Conservation (phyloP, 495 filamentous ascomycete species). For the Zalerion maritima region DNA sequence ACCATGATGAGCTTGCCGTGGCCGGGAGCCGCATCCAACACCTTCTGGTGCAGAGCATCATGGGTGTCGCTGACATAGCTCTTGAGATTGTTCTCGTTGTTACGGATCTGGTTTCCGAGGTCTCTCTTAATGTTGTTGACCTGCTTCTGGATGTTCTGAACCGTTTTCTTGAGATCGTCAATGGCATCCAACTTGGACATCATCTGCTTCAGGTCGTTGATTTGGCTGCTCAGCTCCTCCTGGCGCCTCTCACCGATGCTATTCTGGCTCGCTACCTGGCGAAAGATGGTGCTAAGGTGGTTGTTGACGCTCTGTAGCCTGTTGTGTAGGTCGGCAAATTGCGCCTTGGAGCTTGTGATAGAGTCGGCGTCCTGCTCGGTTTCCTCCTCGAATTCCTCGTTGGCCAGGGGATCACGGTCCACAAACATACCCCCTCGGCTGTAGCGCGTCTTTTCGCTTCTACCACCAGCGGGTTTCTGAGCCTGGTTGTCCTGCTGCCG, state of each 20-base stretch:
- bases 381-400: slow-evolving; percentile 27
- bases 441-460: slow-evolving; percentile 1
- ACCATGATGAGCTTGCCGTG: slow-evolving; percentile 62
- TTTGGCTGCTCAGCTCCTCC: slow-evolving; percentile 29
- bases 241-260: slow-evolving; percentile 43
- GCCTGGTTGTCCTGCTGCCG: slow-evolving; percentile 15
- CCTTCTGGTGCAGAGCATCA: slow-evolving; percentile 42
- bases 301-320: slow-evolving; percentile 64
- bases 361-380: slow-evolving; percentile 31
- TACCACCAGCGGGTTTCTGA: slow-evolving; percentile 5
- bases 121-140: slow-evolving; percentile 39
- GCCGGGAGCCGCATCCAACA: slow-evolving; percentile 41
- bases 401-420: slow-evolving; percentile 12
- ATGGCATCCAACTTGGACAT: slow-evolving; percentile 25
- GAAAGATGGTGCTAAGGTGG: slow-evolving; percentile 52
- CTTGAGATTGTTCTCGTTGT: slow-evolving; percentile 63
- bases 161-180: slow-evolving; percentile 19
- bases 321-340: slow-evolving; percentile 72
- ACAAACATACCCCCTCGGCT: slow-evolving; percentile 8
- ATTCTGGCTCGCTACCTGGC: slow-evolving; percentile 38
- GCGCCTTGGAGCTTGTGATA: slow-evolving; percentile 38
- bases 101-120: slow-evolving; percentile 35
- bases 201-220: slow-evolving; percentile 25
- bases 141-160: slow-evolving; percentile 48
- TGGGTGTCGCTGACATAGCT: slow-evolving; percentile 59